phyloP scores from a whole-genome alignment of 2,329 filamentous ascomycete genomes.

The Curvularia verruculosa region DNA sequence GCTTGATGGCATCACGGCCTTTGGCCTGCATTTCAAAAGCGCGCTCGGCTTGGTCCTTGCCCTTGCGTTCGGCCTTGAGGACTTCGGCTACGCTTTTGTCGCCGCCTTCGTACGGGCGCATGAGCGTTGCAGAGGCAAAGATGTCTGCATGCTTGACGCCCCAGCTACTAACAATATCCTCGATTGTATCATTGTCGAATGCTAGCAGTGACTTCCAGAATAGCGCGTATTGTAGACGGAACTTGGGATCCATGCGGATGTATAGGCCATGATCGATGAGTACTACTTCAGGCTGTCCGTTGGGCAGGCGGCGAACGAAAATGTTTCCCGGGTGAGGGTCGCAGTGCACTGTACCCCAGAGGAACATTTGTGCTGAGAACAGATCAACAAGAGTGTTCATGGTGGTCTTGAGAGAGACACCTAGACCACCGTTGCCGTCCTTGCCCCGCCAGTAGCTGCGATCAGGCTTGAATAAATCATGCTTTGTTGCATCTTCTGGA shows the following conservation, averaged over 20 bases:
- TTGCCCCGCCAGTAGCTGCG: constrained; percentile 78
- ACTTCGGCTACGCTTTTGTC: constrained; percentile 69
- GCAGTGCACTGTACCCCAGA: constrained; percentile 94
- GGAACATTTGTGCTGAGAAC: constrained; percentile 97
- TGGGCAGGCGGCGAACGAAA: constrained; percentile 85
- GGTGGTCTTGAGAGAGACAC: constrained; percentile 80
- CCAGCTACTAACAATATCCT: constrained; percentile 76
- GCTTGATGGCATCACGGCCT: constrained; percentile 73
- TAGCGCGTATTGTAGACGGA: constrained; percentile 82
- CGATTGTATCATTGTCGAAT: constrained; percentile 85
- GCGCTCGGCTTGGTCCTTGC: constrained; percentile 61
- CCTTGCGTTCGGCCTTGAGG: constrained; percentile 60
- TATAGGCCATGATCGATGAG: constrained; percentile 98
- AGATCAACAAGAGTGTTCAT: constrained; percentile 97
- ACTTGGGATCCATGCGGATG: constrained; percentile 83
- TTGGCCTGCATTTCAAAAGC: constrained; percentile 82
- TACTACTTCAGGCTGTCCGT: constrained; percentile 85
- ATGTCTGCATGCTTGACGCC: constrained; percentile 88
- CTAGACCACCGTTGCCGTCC: constrained; percentile 77
- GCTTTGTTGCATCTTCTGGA: constrained; percentile 46
- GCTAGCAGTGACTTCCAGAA: constrained; percentile 96
- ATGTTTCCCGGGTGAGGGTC: constrained; percentile 98
- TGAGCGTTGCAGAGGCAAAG: constrained; percentile 86
- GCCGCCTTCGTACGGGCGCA: constrained; percentile 89
- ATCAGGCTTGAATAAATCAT: constrained; percentile 75